These are phyloP conservation scores for Amorphotheca resinae DNA, from an alignment of 495 filamentous ascomycete species.

Conservation along the genomic window DNA sequence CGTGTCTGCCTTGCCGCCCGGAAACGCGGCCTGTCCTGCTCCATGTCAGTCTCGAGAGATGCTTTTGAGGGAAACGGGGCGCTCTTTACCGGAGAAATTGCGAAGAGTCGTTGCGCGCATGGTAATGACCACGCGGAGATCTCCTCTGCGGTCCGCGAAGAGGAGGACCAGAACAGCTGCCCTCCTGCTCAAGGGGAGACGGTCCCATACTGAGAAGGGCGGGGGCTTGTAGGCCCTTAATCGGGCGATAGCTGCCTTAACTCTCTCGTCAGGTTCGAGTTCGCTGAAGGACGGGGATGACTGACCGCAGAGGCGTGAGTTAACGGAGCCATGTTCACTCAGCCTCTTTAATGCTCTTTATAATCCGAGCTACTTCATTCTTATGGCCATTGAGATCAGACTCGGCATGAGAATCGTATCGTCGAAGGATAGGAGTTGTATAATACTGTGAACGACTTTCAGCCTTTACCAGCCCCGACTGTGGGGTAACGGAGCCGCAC, in stretches of 20 bases:
- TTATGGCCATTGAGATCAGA: slow-evolving; percentile 5
- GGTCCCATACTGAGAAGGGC: slow-evolving; percentile 40
- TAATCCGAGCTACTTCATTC: slow-evolving; percentile 14
- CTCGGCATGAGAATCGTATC: too few relatives aligned
- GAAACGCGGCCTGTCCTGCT: slow-evolving; percentile 70
- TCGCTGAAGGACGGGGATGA: slow-evolving; percentile 18
- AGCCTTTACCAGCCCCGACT: too few relatives aligned
- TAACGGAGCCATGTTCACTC: slow-evolving; percentile 40
- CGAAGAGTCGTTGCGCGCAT: slow-evolving; percentile 68
- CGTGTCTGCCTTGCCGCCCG: slow-evolving; percentile 54
- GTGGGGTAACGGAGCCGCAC: too few relatives aligned
- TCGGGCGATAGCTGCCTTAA: slow-evolving; percentile 63
- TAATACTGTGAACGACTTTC: too few relatives aligned
- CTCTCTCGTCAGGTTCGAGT: slow-evolving; percentile 14
- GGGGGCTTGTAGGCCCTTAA: slow-evolving; percentile 57
- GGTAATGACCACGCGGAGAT: slow-evolving; percentile 73
- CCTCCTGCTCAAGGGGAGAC: slow-evolving; percentile 54
- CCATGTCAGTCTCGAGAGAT: slow-evolving; percentile 3
- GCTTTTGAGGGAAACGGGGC: background rate
- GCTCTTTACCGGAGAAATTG: slow-evolving; percentile 28
- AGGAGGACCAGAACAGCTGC: slow-evolving; percentile 79
- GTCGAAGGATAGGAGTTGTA: too few relatives aligned
- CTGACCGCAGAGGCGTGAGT: slow-evolving; percentile 43
- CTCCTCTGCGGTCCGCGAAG: slow-evolving; percentile 66
- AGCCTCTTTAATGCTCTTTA: slow-evolving; percentile 14